Evolutionary conservation across 129 eudicot genomes (phyloP).

Genomic region (Silybum marianum): DNA sequence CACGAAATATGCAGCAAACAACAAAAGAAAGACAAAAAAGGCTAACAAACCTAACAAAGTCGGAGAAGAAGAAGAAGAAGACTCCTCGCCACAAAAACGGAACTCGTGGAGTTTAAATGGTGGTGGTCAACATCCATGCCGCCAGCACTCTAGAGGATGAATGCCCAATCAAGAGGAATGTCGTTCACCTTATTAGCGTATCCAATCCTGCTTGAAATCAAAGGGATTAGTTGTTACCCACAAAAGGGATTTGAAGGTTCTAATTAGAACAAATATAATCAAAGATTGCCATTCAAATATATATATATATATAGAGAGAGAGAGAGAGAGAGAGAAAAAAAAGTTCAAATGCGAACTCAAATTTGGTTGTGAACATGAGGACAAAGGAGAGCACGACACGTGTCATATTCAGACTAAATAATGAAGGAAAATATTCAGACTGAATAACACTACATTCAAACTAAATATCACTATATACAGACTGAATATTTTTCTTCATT

Average conservation of each 20-base stretch:
- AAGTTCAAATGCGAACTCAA: no score
- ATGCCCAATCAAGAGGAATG: slow-evolving; percentile 94
- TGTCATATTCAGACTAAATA: no score
- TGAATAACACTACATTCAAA: no score
- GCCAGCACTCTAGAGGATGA: slow-evolving; percentile 60
- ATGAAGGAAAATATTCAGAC: no score
- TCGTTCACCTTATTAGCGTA: slow-evolving; percentile 72
- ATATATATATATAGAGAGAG: no score
- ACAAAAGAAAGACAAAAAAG: slow-evolving; percentile 37
- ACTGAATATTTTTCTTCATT: no score
- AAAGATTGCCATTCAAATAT: no score
- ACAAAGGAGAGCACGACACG: no score
- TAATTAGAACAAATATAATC: not conserved
- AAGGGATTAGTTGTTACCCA: no score
- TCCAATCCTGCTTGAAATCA: slow-evolving; percentile 54
- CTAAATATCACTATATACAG: no score
- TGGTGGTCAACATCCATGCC: slow-evolving; percentile 25
- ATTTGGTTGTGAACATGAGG: no score
- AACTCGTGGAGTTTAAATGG: slow-evolving; percentile 31
- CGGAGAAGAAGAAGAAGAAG: slow-evolving; percentile 31
- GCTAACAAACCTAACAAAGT: slow-evolving; percentile 25
- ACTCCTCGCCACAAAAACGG: slow-evolving; percentile 25
- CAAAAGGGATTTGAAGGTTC: not conserved
- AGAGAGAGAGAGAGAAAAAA: no score
- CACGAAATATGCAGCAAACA: slow-evolving; percentile 49